These are phyloP conservation scores for Moringa oleifera DNA, from an alignment of 345 rosid genomes.

Conservation along the genomic window DNA sequence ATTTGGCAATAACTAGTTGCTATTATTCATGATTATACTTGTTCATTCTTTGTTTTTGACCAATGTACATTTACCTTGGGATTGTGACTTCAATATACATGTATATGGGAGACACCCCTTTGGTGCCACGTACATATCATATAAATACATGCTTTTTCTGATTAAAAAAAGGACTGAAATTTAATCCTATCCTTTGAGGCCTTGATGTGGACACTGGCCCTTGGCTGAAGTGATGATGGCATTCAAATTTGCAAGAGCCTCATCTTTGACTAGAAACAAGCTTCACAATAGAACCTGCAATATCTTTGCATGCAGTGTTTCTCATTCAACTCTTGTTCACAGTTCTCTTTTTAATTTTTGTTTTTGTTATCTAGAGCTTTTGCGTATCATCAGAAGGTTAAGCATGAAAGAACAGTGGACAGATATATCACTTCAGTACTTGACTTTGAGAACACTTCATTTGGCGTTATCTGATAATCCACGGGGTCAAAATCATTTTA, in stretches of 20 bases:
- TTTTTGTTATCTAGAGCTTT: slow-evolving; percentile 52
- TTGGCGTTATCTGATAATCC: slow-evolving; percentile 51
- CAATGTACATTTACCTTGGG: no score
- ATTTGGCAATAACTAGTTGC: neutral
- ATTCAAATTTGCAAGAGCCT: neutral
- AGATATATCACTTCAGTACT: slow-evolving; percentile 48
- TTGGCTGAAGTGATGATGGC: neutral
- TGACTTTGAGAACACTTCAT: slow-evolving; percentile 49
- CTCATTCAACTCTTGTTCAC: slow-evolving; percentile 9
- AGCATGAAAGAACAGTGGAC: slow-evolving; percentile 54
- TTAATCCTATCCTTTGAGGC: no score
- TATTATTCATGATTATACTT: neutral
- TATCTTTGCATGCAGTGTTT: neutral
- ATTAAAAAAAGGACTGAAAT: no score
- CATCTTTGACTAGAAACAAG: neutral
- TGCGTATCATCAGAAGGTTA: slow-evolving; percentile 69
- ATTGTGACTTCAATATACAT: no score
- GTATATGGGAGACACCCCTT: no score
- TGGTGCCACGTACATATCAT: no score
- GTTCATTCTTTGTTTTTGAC: neutral
- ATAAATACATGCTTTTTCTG: no score
- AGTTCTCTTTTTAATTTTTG: slow-evolving; percentile 4
- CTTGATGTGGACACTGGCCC: neutral
- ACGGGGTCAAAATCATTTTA: slow-evolving; percentile 76
- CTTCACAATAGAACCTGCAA: neutral